Conservation (phyloP, 2,329 filamentous ascomycete species). For the Pestalotiopsis sp. region DNA sequence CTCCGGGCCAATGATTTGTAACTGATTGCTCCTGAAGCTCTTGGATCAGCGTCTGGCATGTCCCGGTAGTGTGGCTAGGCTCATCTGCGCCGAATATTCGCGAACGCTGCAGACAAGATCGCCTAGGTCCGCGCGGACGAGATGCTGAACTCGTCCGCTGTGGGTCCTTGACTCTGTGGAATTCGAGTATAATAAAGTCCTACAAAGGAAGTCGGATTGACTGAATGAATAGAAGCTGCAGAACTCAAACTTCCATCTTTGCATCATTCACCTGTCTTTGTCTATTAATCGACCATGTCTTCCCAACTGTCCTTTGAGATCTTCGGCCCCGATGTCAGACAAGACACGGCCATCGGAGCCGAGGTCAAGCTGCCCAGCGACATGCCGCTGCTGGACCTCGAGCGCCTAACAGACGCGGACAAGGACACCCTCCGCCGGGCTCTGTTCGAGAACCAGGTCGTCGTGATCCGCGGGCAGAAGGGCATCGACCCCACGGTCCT, state of each 20-base stretch:
- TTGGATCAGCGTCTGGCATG: neutral
- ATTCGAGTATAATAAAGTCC: neutral
- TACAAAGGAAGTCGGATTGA: neutral
- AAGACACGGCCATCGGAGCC: constrained; percentile 3
- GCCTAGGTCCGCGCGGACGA: neutral
- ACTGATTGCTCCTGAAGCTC: neutral
- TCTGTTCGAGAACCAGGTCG: constrained; percentile 4
- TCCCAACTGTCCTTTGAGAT: neutral
- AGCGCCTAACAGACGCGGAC: neutral
- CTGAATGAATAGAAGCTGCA: neutral
- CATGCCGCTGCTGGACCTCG: constrained; percentile 1
- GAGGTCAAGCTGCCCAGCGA: constrained; percentile 1
- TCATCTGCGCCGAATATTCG: neutral
- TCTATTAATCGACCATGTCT: neutral
- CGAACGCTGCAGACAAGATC: neutral
- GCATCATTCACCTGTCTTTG: neutral
- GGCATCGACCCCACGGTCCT: neutral
- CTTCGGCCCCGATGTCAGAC: neutral
- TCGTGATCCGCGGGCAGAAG: neutral
- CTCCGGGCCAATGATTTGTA: neutral
- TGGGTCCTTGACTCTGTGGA: neutral
- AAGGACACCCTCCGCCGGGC: neutral
- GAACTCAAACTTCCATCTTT: neutral
- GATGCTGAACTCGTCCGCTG: neutral
- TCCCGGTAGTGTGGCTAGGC: neutral